Conservation (phyloP, 371 early-diverging fungal species). For the Blakeslea trispora region DNA sequence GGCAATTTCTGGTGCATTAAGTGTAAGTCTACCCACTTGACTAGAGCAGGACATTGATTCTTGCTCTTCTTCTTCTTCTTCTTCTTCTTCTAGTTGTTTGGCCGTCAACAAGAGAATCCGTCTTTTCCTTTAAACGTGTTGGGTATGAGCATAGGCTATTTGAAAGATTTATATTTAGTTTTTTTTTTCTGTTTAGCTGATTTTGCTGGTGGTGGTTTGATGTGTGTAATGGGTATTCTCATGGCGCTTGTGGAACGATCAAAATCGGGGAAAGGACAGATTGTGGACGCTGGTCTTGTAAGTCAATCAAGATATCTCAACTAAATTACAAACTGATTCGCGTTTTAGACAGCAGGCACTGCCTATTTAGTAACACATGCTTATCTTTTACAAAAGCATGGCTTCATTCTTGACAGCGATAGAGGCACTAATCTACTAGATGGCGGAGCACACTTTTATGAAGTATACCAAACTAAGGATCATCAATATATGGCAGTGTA, state of each 20-base stretch:
- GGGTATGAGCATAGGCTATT: constrained; percentile 43
- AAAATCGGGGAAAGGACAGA: constrained; percentile 69
- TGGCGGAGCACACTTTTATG: constrained; percentile 74
- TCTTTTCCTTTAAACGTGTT: constrained; percentile 68
- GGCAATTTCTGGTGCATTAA: constrained; percentile 68
- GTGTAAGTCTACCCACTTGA: constrained; percentile 30
- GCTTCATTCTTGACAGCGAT: constrained; percentile 54
- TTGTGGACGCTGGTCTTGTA: constrained; percentile 74
- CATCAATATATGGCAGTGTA: constrained; percentile 70
- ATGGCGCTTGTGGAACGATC: constrained; percentile 67
- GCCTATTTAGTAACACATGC: constrained; percentile 57
- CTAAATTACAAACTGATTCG: not conserved
- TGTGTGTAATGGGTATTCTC: constrained; percentile 72
- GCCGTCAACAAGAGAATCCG: constrained; percentile 61
- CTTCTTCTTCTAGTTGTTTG: constrained; percentile 51
- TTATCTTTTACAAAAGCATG: constrained; percentile 63
- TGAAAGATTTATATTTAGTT: not conserved
- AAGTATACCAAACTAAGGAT: constrained; percentile 73
- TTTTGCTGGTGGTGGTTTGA: constrained; percentile 77
- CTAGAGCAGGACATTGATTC: not conserved
- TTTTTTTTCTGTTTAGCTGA: no score
- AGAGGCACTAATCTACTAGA: constrained; percentile 70
- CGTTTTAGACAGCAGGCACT: constrained; percentile 50
- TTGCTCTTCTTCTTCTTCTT: not conserved
- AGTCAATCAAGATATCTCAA: constrained; percentile 24